Evolutionary conservation across 139 green algal species (phyloP).

Genomic region (Gonium pectorale): DNA sequence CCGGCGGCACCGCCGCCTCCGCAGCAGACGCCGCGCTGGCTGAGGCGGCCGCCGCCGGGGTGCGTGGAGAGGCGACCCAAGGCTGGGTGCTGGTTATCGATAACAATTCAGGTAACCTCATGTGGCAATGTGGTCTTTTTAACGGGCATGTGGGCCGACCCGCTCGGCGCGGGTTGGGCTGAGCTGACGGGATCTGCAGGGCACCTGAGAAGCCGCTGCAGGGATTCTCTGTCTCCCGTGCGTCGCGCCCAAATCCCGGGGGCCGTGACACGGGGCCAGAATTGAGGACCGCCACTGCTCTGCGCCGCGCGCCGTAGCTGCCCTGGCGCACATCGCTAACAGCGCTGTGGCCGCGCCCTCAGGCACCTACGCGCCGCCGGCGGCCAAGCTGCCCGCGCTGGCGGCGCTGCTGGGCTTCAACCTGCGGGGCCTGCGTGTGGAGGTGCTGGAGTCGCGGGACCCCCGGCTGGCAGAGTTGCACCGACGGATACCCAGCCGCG

Average conservation of each 20-base stretch:
- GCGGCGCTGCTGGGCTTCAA: not conserved
- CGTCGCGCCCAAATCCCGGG: no score
- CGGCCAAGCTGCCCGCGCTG: not conserved
- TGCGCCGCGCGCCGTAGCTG: no score
- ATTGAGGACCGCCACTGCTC: no score
- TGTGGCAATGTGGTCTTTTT: not conserved
- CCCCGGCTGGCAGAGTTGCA: not conserved
- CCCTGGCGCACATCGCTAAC: no score
- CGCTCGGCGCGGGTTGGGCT: no score
- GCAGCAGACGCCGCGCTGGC: not conserved
- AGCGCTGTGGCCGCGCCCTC: not conserved
- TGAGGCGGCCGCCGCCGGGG: not conserved
- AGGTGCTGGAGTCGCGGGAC: not conserved
- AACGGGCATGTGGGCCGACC: not conserved
- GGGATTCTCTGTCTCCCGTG: no score
- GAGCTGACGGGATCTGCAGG: no score
- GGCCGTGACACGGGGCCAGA: no score
- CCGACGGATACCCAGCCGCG: slow-evolving; percentile 1
- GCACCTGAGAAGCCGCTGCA: no score
- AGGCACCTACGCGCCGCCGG: slow-evolving; percentile 40
- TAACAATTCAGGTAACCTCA: slow-evolving; percentile 39
- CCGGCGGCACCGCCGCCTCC: not conserved
- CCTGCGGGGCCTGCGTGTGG: slow-evolving; percentile 13
- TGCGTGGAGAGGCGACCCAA: not conserved
- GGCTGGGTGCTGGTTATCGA: slow-evolving; percentile 42